A percentile compares a stretch with the other conserved stretches of the same genome.
Evolutionary conservation across 495 filamentous ascomycete genomes (phyloP).

Genomic region (Hypoxylon fuscum): DNA sequence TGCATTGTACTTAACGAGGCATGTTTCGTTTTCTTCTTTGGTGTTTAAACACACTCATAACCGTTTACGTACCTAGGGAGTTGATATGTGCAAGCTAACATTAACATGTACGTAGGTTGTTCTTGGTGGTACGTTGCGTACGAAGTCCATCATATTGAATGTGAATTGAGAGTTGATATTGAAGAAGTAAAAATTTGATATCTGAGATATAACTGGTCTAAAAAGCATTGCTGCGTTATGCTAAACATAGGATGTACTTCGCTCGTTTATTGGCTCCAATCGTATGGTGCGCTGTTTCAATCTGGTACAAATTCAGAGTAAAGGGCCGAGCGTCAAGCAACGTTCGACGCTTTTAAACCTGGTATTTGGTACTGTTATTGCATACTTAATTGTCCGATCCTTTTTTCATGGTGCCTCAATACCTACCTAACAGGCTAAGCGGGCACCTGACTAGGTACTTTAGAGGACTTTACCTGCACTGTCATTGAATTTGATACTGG

Average conservation of each 20-base stretch:
- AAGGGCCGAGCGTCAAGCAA: constrained; percentile 10
- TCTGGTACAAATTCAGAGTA: constrained; percentile 4
- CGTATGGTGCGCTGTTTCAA: constrained; percentile 28
- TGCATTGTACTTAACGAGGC: constrained; percentile 13
- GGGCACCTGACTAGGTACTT: too few relatives aligned
- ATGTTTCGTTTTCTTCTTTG: background rate
- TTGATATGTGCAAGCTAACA: background rate
- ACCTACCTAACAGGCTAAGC: too few relatives aligned
- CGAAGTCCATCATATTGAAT: constrained; percentile 16
- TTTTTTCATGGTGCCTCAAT: too few relatives aligned
- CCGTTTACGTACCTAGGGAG: constrained; percentile 1
- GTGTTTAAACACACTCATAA: background rate
- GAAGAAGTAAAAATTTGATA: constrained; percentile 25
- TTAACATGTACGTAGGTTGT: too few relatives aligned
- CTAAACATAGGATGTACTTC: background rate
- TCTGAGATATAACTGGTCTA: constrained; percentile 21
- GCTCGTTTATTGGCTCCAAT: background rate
- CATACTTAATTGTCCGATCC: background rate
- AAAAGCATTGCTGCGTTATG: background rate
- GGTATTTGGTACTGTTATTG: constrained; percentile 3
- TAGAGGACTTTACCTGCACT: too few relatives aligned
- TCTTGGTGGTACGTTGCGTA: constrained; percentile 10
- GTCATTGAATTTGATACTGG: background rate
- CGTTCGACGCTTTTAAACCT: constrained; percentile 2
- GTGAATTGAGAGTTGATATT: constrained; percentile 4